phyloP scores from a whole-genome alignment of 495 filamentous ascomycete genomes.

The Talaromyces borbonicus region DNA sequence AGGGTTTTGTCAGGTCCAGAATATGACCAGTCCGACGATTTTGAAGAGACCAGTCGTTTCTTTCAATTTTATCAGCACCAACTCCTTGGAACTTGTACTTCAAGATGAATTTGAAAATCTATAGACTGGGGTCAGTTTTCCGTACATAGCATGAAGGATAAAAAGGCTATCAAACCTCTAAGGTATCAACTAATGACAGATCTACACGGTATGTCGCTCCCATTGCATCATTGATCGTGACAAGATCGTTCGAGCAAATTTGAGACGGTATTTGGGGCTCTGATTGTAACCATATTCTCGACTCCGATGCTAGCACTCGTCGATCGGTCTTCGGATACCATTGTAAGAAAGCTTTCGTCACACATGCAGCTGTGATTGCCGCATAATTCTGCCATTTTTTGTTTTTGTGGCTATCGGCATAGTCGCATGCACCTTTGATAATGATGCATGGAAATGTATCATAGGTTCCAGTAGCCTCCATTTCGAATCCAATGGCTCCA shows the following conservation, averaged over 20 bases:
- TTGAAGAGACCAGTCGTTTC: background rate
- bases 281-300: background rate
- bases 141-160: background rate
- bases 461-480: slow-evolving; percentile 33
- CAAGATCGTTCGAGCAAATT: background rate
- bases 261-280: background rate
- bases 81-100: background rate
- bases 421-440: slow-evolving; percentile 31
- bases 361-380: slow-evolving; percentile 20
- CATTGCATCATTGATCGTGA: background rate
- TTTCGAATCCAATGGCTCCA: slow-evolving; percentile 28
- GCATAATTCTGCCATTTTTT: slow-evolving; percentile 30
- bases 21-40: background rate
- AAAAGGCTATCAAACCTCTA: background rate
- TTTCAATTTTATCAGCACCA: background rate
- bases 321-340: background rate
- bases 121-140: background rate
- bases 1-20: background rate
- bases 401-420: slow-evolving; percentile 33
- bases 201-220: background rate
- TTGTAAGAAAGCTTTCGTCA: slow-evolving; percentile 14
- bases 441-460: slow-evolving; percentile 29
- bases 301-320: background rate
- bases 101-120: background rate
- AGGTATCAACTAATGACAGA: background rate